A percentile compares a stretch with the other conserved stretches of the same genome.
These are phyloP conservation scores for Aspergillus alliaceus DNA, from an alignment of 2,329 filamentous ascomycete genomes.

Conservation along the genomic window DNA sequence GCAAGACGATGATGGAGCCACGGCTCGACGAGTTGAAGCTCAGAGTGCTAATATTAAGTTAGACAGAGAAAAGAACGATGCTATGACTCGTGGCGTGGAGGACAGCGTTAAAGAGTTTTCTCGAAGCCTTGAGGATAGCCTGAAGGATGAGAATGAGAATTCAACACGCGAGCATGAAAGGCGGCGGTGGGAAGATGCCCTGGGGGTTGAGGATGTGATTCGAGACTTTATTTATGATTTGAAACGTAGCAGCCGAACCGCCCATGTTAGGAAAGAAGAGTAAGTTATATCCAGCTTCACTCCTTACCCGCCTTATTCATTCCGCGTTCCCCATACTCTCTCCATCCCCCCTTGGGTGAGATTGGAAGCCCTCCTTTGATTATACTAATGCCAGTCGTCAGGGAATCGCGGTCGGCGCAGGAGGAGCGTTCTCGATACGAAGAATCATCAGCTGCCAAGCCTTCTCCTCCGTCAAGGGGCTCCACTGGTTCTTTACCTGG, in stretches of 20 bases:
- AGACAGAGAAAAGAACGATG: constrained; percentile 91
- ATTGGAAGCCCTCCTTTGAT: background rate
- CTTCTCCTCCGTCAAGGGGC: constrained; percentile 48
- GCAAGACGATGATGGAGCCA: constrained; percentile 70
- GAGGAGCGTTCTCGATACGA: constrained; percentile 55
- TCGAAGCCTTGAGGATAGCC: constrained; percentile 76
- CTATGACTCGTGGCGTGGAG: constrained; percentile 95
- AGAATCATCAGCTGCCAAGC: constrained; percentile 44
- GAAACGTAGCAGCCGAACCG: constrained; percentile 78
- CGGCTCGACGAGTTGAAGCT: constrained; percentile 82
- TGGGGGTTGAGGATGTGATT: constrained; percentile 95
- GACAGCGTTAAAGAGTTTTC: constrained; percentile 91
- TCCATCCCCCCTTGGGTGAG: too few relatives aligned
- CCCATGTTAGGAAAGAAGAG: constrained; percentile 67
- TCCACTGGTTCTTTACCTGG: constrained; percentile 76
- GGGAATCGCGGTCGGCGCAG: constrained; percentile 57
- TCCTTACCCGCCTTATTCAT: background rate
- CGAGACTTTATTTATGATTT: constrained; percentile 98
- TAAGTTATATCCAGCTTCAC: constrained; percentile 31
- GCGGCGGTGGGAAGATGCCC: constrained; percentile 90
- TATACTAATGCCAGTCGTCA: constrained; percentile 6
- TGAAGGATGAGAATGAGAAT: constrained; percentile 77
- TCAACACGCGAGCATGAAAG: constrained; percentile 84
- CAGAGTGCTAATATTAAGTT: constrained; percentile 78
- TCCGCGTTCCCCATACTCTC: too few relatives aligned